Evolutionary conservation across 495 filamentous ascomycete genomes (phyloP), one percentile per base, ranked within the genome.

Genomic region (Hamigera avellanea): DNA sequence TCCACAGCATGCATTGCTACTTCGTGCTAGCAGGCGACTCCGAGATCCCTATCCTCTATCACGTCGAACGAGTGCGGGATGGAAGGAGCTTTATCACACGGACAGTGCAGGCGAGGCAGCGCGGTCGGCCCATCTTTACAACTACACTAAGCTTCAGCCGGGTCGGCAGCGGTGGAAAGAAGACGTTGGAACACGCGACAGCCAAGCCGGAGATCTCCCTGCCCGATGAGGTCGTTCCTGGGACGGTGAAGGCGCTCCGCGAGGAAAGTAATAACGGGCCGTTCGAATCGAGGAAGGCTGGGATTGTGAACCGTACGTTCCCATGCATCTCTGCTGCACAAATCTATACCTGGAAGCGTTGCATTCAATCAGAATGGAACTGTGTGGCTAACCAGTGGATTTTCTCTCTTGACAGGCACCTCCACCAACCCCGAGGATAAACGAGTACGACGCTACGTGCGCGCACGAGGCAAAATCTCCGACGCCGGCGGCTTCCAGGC

Each of bases 1-100:
- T 87, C 31, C 89, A 98, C 64, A 83, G 77, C 59, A 94, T 94
- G 85, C 91, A 98, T 70, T 95, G 89, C 72, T 98, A 95, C 69
- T 98, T 98, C 64, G 79, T 98, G 26, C 79, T 96, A 1, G 86
- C 85, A 8, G 91, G 89, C 19, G 79, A 88, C 53, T 66, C 77
- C 6, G 74, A 81, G 27, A 76, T 93, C 25, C 89, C 91, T 3
- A 82, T 98, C 44, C 63, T 95, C 37, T 98, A 86, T 52, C 79
- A 93, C 50, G 91, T 98, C 19, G 89, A 95, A 62, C 76, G 79
- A 33, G 84, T 96, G 21, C 81, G 91, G 37, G 81, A 88, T 43
- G 91, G 91, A n/a, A 72, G 77, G 35, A 88, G 81, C 36, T 98
- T 88, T 56, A 75, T 84, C 31, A 95, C 91, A n/a, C 71, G 91